phyloP scores from a whole-genome alignment of 345 rosid species.

The Populus nigra region DNA sequence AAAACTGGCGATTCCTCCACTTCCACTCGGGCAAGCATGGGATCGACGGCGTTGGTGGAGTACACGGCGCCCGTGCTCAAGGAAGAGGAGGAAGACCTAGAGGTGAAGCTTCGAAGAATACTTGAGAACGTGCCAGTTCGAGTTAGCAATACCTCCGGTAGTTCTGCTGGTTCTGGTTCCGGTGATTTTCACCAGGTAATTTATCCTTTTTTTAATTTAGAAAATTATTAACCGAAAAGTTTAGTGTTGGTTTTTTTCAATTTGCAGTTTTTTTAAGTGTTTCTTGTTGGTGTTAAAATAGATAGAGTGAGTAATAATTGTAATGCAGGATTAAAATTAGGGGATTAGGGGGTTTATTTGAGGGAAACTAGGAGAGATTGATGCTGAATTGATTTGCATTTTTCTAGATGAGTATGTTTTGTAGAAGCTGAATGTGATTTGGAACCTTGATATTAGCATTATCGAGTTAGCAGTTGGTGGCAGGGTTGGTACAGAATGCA shows the following conservation, averaged over 20 bases:
- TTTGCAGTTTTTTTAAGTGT: not conserved
- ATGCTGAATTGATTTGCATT: not conserved
- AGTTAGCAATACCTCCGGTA: conserved; percentile 90
- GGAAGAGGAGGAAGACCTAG: conserved; percentile 90
- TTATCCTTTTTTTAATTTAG: not conserved
- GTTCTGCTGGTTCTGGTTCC: conserved; percentile 97
- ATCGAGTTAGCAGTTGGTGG: not conserved
- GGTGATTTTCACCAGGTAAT: conserved; percentile 94
- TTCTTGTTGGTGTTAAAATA: not conserved
- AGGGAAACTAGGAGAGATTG: not conserved
- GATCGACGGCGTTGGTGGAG: conserved; percentile 68
- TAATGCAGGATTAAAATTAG: not conserved
- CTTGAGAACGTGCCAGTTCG: conserved; percentile 94
- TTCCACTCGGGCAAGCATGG: conserved; percentile 20
- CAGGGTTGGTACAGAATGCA: not conserved
- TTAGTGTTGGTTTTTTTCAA: not conserved
- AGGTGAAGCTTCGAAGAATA: conserved; percentile 85
- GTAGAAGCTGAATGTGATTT: not conserved
- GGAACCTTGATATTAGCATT: not conserved
- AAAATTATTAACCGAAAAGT: not conserved
- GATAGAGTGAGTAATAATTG: not conserved
- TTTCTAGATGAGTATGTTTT: not conserved
- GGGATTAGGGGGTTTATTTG: not conserved
- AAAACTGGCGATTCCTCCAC: conserved; percentile 37
- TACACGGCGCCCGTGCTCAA: conserved; percentile 64